Evolutionary conservation across 768 basidiomycete genomes (phyloP).

Genomic region (Amanita muscaria): DNA sequence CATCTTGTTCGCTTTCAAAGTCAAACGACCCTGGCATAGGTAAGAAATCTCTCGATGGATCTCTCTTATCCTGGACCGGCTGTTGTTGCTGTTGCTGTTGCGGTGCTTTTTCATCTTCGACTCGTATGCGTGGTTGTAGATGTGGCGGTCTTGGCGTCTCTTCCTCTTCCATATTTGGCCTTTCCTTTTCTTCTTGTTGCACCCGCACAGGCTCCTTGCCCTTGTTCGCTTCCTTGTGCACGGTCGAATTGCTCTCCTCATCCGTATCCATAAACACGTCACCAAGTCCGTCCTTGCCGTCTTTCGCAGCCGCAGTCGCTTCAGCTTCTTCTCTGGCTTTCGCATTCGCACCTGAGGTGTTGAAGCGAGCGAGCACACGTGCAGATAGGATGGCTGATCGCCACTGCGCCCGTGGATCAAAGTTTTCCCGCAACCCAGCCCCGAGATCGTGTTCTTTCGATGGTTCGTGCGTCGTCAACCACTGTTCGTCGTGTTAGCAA

Average conservation of each 20-base stretch:
- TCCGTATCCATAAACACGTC: conserved; percentile 6
- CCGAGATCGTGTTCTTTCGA: conserved; percentile 69
- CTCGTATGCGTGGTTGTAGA: neutral
- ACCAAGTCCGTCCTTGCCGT: no score
- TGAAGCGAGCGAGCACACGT: conserved; percentile 32
- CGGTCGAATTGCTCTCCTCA: neutral
- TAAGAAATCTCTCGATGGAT: neutral
- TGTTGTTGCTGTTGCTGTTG: neutral
- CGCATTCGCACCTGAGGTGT: neutral
- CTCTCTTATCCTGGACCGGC: no score
- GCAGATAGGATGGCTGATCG: conserved; percentile 53
- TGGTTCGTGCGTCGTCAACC: conserved; percentile 43
- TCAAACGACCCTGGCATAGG: conserved; percentile 9
- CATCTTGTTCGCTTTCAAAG: neutral
- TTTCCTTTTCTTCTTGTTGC: neutral
- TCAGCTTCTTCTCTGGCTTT: neutral
- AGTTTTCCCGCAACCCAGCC: conserved; percentile 70
- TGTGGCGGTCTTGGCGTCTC: neutral
- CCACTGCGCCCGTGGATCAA: conserved; percentile 71
- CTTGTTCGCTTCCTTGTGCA: neutral
- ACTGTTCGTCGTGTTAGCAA: neutral
- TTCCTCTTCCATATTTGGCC: neutral
- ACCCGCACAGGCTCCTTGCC: neutral
- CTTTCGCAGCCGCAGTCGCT: no score
- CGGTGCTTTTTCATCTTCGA: neutral